phyloP scores from a whole-genome alignment of 768 basidiomycete species.

The Pleurotus sapidus region DNA sequence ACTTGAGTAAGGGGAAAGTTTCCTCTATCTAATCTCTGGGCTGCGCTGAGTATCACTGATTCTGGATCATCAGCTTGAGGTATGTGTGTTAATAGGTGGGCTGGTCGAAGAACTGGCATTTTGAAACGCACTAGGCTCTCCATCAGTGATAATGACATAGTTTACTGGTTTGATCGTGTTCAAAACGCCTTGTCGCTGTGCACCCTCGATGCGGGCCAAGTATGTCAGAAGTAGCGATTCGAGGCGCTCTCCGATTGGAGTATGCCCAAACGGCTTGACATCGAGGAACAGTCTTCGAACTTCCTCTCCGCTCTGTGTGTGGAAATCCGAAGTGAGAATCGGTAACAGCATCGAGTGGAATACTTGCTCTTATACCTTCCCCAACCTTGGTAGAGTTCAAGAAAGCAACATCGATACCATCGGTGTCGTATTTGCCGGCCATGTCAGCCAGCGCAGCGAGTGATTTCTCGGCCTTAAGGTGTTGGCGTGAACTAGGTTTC shows the following conservation, averaged over 20 bases:
- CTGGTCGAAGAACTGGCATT: background rate
- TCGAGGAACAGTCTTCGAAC: slow-evolving; percentile 40
- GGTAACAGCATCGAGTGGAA: background rate
- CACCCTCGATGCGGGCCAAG: slow-evolving; percentile 24
- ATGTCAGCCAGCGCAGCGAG: slow-evolving; percentile 45
- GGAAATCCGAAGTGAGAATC: too few relatives aligned
- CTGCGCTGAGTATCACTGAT: slow-evolving; percentile 42
- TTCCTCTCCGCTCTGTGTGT: slow-evolving; percentile 28
- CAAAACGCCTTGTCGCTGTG: slow-evolving; percentile 17
- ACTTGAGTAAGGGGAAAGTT: slow-evolving; percentile 55
- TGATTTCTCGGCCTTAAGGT: slow-evolving; percentile 37
- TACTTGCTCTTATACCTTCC: slow-evolving; percentile 34
- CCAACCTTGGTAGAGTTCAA: slow-evolving; percentile 39
- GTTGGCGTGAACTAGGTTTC: too few relatives aligned
- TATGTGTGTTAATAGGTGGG: background rate
- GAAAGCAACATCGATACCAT: slow-evolving; percentile 65
- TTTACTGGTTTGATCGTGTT: slow-evolving; percentile 52
- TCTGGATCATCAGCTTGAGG: slow-evolving; percentile 49
- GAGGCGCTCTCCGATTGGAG: slow-evolving; percentile 39
- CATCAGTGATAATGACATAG: slow-evolving; percentile 62
- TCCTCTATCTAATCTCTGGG: slow-evolving; percentile 47
- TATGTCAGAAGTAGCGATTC: slow-evolving; percentile 28
- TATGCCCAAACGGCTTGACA: slow-evolving; percentile 42
- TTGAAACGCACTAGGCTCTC: slow-evolving; percentile 45
- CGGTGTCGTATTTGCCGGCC: slow-evolving; percentile 47